Evolutionary conservation across 805 yeast genomes (phyloP), one percentile per base, ranked within the genome.

Genomic region (Starmerella vaccinii): DNA sequence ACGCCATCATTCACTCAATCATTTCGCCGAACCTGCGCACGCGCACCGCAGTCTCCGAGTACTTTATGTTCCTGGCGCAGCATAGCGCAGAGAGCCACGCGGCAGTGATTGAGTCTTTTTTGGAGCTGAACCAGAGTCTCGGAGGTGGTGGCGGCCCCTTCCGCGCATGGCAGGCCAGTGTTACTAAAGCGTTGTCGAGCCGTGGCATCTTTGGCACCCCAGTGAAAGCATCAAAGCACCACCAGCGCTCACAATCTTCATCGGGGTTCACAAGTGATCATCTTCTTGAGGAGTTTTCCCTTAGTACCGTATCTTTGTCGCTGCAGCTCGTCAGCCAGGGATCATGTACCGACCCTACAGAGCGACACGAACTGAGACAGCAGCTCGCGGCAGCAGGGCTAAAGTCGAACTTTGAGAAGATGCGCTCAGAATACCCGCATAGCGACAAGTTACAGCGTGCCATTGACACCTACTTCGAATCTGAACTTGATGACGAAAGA

Each of bases 211-310:
- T 84, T 75, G 95, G 96, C 10, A 85, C 96, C 0, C 66, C 82
- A 60, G 97, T 90, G 8, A 97, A 97, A 1, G 95, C 96, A 0
- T 81, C 86, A 52, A 92, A 82, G 9, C 97, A 90, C 49, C 80
- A 78, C 49, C 80, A 78, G 52, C 33, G 30, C 23, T 24, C 33
- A 27, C 38, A 23, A 15, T 12, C 54, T 9, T 24, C 49, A 0
- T 65, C 74, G 6, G 69, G 52, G 4, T 32, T 38, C 16, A 41
- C 45, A 8, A 42, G 78, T 23, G 90, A 84, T 61, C 74, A 73
- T 49, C 77, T 80, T 50, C 68, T 86, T 23, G 68, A 76, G 53
- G 95, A 88, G 50, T 89, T 84, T 64, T 74, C 83, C 15, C 67
- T 82, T 46, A 72, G 84, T 2, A 80, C 94, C 0, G 70, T 87